Conservation (phyloP, 177 flowering plant genomes). For the Vitis hybrid region DNA sequence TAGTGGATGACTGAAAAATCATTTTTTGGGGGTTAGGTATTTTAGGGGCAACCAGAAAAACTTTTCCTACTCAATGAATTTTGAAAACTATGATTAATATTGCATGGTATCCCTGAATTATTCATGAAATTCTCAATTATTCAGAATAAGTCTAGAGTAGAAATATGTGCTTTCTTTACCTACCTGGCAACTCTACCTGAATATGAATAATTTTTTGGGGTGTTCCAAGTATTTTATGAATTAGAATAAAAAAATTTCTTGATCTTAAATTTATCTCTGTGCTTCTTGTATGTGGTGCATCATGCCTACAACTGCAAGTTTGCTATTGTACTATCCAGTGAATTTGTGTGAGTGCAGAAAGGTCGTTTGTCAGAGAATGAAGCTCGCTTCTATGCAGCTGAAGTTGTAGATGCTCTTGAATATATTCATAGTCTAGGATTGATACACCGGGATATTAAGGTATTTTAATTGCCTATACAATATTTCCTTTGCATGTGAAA, state of each 20-base stretch:
- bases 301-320: background rate
- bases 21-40: too few relatives aligned
- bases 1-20: too few relatives aligned
- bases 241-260: too few relatives aligned
- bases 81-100: background rate
- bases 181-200: too few relatives aligned
- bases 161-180: too few relatives aligned
- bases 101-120: background rate
- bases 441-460: constrained; percentile 99
- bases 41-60: too few relatives aligned
- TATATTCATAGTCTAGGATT: constrained; percentile 91
- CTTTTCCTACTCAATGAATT: too few relatives aligned
- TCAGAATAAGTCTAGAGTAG: too few relatives aligned
- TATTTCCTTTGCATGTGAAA: constrained; percentile 15
- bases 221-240: too few relatives aligned
- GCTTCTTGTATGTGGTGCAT: background rate
- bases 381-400: constrained; percentile 94
- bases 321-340: constrained; percentile 5
- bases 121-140: background rate
- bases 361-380: constrained; percentile 85
- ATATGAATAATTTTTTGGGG: too few relatives aligned
- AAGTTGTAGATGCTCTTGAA: constrained; percentile 97
- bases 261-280: too few relatives aligned
- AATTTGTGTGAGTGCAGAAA: constrained; percentile 61
- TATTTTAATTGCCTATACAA: constrained; percentile 22